Base-by-base conservation (phyloP, 805 yeast genomes). In the Ogataea degrootiae region DNA sequence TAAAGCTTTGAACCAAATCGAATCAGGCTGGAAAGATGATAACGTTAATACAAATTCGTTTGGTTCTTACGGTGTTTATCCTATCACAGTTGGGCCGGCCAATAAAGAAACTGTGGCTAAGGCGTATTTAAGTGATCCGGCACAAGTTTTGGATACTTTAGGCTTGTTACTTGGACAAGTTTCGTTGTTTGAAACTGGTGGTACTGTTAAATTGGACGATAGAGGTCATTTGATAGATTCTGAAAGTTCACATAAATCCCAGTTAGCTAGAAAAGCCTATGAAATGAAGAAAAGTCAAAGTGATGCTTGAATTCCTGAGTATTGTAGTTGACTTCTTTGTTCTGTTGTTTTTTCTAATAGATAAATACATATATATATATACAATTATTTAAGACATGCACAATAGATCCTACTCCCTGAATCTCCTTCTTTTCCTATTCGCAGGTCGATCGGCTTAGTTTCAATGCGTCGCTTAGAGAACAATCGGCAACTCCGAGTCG, bases 61-160 rank as follows among this genome's bases (percentile, higher is more conserved):
- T 57, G 79, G 76, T 31, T 62, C 74, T 41, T 77, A 77, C 63
- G 87, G 92, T 15, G 70, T 90, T 42, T 86, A 81, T 62, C 91
- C 97, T 0, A 90, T 88, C 33, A 87, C 95, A 21, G 96, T 91
- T 41, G 97, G 97, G 0, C 95, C 97, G 4, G 92, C 96, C 0
- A 82, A 89, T 9, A 90, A 90, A 65, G 74, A 78, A 54, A 91
- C 97, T 0, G 77, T 80, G 23, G 97, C 97, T 0, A 83, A 86
- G 37, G 83, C 96, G 21, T 96, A 91, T 64, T 72, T 91, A 60
- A 76, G 83, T 39, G 94, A 89, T 61, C 96, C 97, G 5, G 70
- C 75, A 34, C 92, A 87, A 60, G 96, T 91, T 2, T 65, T 91
- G 48, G 96, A 89, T 48, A 86, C 95, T 1, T 68, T 91, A 55